Evolutionary conservation across 352 stramenopile genomes (phyloP).

Genomic region (Sclerospora graminicola): DNA sequence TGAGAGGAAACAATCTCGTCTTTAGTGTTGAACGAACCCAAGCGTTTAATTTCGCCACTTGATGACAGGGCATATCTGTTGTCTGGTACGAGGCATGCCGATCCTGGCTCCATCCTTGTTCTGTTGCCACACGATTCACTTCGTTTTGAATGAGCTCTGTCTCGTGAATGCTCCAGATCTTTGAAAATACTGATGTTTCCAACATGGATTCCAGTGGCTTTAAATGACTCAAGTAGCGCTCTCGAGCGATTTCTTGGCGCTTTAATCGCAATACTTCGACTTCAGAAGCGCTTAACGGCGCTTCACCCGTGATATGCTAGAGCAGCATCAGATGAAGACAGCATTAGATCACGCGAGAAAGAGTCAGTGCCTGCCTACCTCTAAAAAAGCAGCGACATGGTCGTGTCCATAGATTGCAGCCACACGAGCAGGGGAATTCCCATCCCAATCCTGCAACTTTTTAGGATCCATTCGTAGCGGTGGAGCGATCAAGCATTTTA

Average conservation of each 20-base stretch:
- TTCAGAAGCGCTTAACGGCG: conserved; percentile 10
- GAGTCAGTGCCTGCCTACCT: conserved; percentile 7
- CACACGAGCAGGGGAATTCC: conserved; percentile 34
- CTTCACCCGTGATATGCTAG: conserved; percentile 14
- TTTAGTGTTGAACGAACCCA: conserved; percentile 53
- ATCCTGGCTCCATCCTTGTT: conserved; percentile 63
- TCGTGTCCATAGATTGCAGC: conserved; percentile 35
- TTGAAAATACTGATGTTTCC: conserved; percentile 28
- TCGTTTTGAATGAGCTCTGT: conserved; percentile 28
- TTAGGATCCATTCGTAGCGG: conserved; percentile 23
- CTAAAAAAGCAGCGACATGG: conserved; percentile 27
- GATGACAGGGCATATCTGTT: conserved; percentile 73
- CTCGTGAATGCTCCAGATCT: conserved; percentile 45
- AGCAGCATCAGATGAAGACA: background rate
- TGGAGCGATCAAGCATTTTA: conserved; percentile 30
- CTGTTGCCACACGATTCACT: conserved; percentile 26
- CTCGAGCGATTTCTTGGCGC: conserved; percentile 33
- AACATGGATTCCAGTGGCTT: conserved; percentile 32
- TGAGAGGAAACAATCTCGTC: conserved; percentile 44
- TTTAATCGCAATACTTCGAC: conserved; percentile 14
- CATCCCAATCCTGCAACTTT: conserved; percentile 45
- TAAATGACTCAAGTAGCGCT: conserved; percentile 42
- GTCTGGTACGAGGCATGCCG: conserved; percentile 76
- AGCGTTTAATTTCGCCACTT: conserved; percentile 44
- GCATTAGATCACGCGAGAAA: conserved; percentile 1